Conservation (phyloP, 1,284 basidiomycete genomes). For the Pseudozyma tsukubaensis region DNA sequence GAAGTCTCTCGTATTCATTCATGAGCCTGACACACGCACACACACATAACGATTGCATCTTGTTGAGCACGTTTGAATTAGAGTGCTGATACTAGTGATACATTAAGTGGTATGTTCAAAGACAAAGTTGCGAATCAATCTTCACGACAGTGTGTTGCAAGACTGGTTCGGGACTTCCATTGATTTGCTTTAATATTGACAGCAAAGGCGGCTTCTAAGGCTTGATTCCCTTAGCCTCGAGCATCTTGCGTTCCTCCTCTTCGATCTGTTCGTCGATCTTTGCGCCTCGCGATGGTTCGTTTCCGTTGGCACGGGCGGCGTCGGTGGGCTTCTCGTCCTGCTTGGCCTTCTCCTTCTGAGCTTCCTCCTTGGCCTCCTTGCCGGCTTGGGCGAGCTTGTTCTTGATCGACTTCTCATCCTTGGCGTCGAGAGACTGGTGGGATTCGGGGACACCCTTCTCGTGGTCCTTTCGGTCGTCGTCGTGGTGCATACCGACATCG, state of each 20-base stretch:
- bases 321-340: slow-evolving; percentile 47
- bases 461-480: slow-evolving; percentile 56
- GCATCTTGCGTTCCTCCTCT: slow-evolving; percentile 69
- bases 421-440: slow-evolving; percentile 57
- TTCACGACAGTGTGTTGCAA: too few relatives aligned
- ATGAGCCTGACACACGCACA: not conserved
- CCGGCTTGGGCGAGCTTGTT: slow-evolving; percentile 64
- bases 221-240: slow-evolving; percentile 60
- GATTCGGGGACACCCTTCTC: slow-evolving; percentile 61
- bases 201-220: slow-evolving; percentile 6
- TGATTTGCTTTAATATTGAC: not conserved
- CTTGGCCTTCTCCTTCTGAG: slow-evolving; percentile 47
- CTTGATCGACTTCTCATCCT: slow-evolving; percentile 64
- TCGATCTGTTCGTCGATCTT: slow-evolving; percentile 75
- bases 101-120: slow-evolving; percentile 1
- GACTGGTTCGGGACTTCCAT: too few relatives aligned
- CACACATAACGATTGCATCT: not conserved
- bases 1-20: not conserved
- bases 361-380: slow-evolving; percentile 57
- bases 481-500: slow-evolving; percentile 51
- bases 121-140: not conserved
- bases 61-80: slow-evolving; percentile 10
- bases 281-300: slow-evolving; percentile 76
- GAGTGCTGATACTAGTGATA: slow-evolving; percentile 10
- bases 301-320: slow-evolving; percentile 71